Evolutionary conservation across 2,329 filamentous ascomycete species (phyloP).

Genomic region (Onygenales sp.): DNA sequence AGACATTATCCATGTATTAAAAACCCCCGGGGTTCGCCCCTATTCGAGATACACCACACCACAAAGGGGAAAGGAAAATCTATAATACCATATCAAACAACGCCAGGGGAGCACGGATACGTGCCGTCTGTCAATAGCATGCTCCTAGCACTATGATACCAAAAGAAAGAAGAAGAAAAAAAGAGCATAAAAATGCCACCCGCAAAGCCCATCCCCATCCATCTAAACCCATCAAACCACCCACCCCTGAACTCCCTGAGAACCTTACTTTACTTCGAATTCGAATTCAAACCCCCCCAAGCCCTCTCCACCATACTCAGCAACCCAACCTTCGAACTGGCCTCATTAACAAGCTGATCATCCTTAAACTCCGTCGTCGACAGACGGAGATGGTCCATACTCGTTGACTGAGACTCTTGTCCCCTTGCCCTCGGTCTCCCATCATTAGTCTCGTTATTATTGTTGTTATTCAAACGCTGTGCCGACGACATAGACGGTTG

Average conservation of each 20-base stretch:
- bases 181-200: too few relatives aligned
- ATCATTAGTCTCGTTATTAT: neutral
- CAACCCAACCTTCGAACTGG: conserved; percentile 4
- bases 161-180: too few relatives aligned
- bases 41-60: too few relatives aligned
- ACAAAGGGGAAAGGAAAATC: too few relatives aligned
- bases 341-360: conserved; percentile 6
- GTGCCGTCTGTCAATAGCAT: too few relatives aligned
- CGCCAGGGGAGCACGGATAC: too few relatives aligned
- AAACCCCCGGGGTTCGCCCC: too few relatives aligned
- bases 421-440: neutral
- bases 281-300: conserved; percentile 1
- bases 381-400: conserved; percentile 5
- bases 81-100: too few relatives aligned
- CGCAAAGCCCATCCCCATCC: too few relatives aligned
- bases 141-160: too few relatives aligned
- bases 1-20: too few relatives aligned
- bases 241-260: neutral
- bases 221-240: neutral
- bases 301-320: conserved; percentile 6
- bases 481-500: too few relatives aligned
- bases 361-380: conserved; percentile 8
- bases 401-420: neutral
- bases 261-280: neutral
- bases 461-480: neutral